These are phyloP conservation scores for Oidiodendron maius DNA, from an alignment of 495 filamentous ascomycete species.

Conservation along the genomic window DNA sequence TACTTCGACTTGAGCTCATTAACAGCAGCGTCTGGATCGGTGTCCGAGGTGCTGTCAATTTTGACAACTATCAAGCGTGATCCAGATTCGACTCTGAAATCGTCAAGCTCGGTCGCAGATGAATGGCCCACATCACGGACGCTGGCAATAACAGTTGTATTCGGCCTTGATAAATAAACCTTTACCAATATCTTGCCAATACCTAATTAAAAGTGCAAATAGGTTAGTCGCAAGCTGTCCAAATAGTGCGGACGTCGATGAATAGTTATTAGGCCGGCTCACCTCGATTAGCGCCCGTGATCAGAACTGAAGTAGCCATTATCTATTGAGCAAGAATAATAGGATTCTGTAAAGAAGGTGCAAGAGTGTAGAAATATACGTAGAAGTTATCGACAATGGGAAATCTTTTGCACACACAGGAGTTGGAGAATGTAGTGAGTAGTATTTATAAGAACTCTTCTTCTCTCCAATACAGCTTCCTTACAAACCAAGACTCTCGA, in stretches of 20 bases:
- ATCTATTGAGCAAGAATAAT: too few species aligned
- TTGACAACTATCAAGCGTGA: slow-evolving; percentile 36
- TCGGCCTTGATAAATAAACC: neutral
- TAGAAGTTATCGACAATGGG: too few species aligned
- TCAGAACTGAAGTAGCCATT: slow-evolving; percentile 13
- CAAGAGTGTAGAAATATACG: too few species aligned
- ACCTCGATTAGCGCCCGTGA: slow-evolving; percentile 35
- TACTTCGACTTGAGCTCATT: slow-evolving; percentile 18
- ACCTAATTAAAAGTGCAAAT: slow-evolving; percentile 26
- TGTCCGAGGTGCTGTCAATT: slow-evolving; percentile 30
- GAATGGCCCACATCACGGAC: neutral
- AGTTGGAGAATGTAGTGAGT: too few species aligned
- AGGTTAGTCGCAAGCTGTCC: too few species aligned
- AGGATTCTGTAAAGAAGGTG: too few species aligned
- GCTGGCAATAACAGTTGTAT: neutral
- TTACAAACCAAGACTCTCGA: too few species aligned
- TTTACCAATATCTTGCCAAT: slow-evolving; percentile 31
- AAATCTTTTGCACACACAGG: too few species aligned
- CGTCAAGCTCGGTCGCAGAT: neutral
- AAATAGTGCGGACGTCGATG: too few species aligned
- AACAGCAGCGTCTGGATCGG: slow-evolving; percentile 22
- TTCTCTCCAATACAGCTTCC: too few species aligned
- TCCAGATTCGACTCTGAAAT: slow-evolving; percentile 18
- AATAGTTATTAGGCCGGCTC: too few species aligned
- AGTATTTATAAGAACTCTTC: too few species aligned